Base-by-base conservation (phyloP, 805 yeast genomes). In the Hanseniaspora guilliermondii region DNA sequence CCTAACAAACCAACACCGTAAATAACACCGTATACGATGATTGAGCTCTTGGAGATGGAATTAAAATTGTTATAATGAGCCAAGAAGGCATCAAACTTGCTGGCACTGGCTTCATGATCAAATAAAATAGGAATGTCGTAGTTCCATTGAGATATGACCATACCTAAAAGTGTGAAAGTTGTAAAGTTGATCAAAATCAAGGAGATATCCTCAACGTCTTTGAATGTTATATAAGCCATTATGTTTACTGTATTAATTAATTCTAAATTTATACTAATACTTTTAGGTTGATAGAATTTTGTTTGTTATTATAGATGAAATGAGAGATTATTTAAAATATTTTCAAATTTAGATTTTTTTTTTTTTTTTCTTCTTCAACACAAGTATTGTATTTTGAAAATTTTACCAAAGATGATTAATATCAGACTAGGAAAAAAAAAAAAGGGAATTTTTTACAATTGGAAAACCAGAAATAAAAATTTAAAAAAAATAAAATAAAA, bases 121-220 rank as follows among this genome's bases (percentile, higher is more conserved):
- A 91, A 89, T 53, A 93, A 72, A 21, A 95, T 77, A 60, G 75
- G 71, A 68, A 77, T 78, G 64, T 87, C 96, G 62, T 89, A 93
- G 1, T 95, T 84, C 73, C 82, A 79, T 68, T 87, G 87, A 46
- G 84, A 76, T 65, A 78, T 85, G 47, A 87, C 65, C 24, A 83
- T 78, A 32, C 98, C 98, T 56, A 91, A 73, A 14, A 83, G 76
- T 68, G 89, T 91, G 30, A 88, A 81, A 19, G 85, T 72, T 33
- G 93, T 60, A 25, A 60, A 55, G 44, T 67, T 56, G 47, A 68
- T 61, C 41, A 65, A 36, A 7, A 62, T 65, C 35, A 66, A 60
- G 25, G 67, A 65, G 39, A 68, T 39, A 27, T 68, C 58, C 47
- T 68, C 63, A 2, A 64, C 24, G 27, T 65, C 71, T 49, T 60